phyloP scores from a whole-genome alignment of 345 rosid species.

The Salix udensis region DNA sequence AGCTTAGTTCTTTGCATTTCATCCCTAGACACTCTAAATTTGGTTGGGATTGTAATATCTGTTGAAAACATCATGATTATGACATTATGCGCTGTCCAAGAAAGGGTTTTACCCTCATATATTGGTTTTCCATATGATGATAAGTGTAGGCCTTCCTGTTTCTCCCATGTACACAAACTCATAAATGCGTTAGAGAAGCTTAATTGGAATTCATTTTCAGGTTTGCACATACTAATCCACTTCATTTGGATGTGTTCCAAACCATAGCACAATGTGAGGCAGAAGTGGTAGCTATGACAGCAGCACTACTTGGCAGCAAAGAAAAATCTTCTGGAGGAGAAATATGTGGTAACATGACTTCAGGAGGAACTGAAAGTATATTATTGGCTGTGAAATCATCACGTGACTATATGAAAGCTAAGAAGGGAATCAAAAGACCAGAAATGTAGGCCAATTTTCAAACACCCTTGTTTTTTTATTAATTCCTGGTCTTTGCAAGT shows the following conservation, averaged over 20 bases:
- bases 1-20: no score
- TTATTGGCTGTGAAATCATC: conserved; percentile 87
- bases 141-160: not conserved
- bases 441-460: conserved; percentile 56
- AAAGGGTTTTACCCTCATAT: not conserved
- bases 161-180: not conserved
- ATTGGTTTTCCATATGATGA: not conserved
- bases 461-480: conserved; percentile 1
- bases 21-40: not conserved
- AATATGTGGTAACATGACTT: conserved; percentile 97
- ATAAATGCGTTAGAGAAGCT: not conserved
- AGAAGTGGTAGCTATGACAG: conserved; percentile 98
- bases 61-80: not conserved
- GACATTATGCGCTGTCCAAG: not conserved
- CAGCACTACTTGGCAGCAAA: conserved; percentile 68
- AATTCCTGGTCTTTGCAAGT: conserved; percentile 1
- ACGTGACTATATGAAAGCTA: conserved; percentile 86
- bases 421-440: conserved; percentile 78
- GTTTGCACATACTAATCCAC: conserved; percentile 96
- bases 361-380: conserved; percentile 98
- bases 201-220: conserved; percentile 40
- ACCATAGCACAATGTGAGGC: conserved; percentile 85
- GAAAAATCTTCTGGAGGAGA: conserved; percentile 72
- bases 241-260: conserved; percentile 83
- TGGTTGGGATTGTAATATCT: not conserved